These are phyloP conservation scores for Castanea mollissima DNA, from an alignment of 306 rosid genomes.

Conservation along the genomic window DNA sequence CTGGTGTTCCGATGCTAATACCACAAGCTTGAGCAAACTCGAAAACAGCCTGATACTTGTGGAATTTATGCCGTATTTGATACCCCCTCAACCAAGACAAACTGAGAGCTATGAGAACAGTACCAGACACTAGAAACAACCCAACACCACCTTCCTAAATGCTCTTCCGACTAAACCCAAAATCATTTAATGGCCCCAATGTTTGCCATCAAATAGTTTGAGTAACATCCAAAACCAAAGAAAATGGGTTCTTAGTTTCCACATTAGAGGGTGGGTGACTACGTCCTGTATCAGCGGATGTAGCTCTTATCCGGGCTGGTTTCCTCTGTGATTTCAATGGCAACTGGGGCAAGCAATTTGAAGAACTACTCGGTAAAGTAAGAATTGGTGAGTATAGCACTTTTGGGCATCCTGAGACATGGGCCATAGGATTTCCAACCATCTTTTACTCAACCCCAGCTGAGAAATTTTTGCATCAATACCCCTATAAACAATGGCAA, in stretches of 20 bases:
- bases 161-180: slow-evolving; percentile 81
- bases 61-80: slow-evolving; percentile 68
- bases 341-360: slow-evolving; percentile 46
- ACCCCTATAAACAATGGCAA: not conserved
- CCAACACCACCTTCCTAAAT: slow-evolving; percentile 99
- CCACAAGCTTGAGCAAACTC: slow-evolving; percentile 93
- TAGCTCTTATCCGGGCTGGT: slow-evolving; percentile 45
- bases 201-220: slow-evolving; percentile 67
- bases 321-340: slow-evolving; percentile 34
- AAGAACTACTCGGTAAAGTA: slow-evolving; percentile 29
- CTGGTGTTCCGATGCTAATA: slow-evolving; percentile 82
- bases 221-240: slow-evolving; percentile 61
- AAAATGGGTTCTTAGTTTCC: slow-evolving; percentile 46
- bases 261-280: slow-evolving; percentile 51
- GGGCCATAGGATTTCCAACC: slow-evolving; percentile 42
- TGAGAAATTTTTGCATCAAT: not conserved
- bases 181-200: slow-evolving; percentile 70
- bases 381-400: slow-evolving; percentile 41
- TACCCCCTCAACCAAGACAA: slow-evolving; percentile 90
- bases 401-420: slow-evolving; percentile 50
- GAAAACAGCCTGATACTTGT: slow-evolving; percentile 74
- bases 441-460: not conserved
- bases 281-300: slow-evolving; percentile 52
- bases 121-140: slow-evolving; percentile 74
- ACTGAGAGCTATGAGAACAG: slow-evolving; percentile 75